Base-by-base conservation (phyloP, 805 yeast genomes). In the Myxozyma vanderwaltii region DNA sequence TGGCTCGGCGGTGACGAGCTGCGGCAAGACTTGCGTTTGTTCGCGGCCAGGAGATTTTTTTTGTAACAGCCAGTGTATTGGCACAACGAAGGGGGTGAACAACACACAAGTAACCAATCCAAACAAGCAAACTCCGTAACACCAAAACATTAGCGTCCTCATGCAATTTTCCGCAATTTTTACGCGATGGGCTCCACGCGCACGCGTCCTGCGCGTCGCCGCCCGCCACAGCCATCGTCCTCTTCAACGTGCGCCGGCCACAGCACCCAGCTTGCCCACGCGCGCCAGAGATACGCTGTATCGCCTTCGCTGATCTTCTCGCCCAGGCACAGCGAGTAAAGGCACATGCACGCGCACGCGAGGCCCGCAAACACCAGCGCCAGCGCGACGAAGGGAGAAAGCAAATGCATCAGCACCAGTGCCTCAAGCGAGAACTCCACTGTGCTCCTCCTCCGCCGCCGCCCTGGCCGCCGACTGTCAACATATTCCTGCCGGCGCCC, bases 251-350 rank as follows among this genome's bases (percentile, higher is more conserved):
- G 24, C 43, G 45, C 51, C 15, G 58, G 58, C 55, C 58, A 48
- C 15, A 38, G 41, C 33, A 58, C 56, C 35, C 40, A 58, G 4
- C 52, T 36, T 15, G 58, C 51, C 62, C 62, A 58, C 19, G 54
- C 55, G 39, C 58, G 58, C 62, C 62, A 58, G n/a, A 58, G n/a
- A 21, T 54, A 53, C 12, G 55, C 62, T n/a, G 55, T 54, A 36
- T 58, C 62, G 33, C 19, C 26, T 10, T 44, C 51, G 33, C 41
- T 49, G 48, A 54, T 36, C n/a, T 33, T 31, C 36, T 58, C 62
- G 51, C 62, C 58, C 15, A 58, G 54, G 38, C 50, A 58, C 27
- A 58, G 19, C 6, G 54, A 52, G 56, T 58, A 58, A 5, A 50
- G 8, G 29, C 62, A 58, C 27, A 40, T 44, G 17, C 47, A 33